Conservation (phyloP, 345 rosid species). For the Ceriops decandra region DNA sequence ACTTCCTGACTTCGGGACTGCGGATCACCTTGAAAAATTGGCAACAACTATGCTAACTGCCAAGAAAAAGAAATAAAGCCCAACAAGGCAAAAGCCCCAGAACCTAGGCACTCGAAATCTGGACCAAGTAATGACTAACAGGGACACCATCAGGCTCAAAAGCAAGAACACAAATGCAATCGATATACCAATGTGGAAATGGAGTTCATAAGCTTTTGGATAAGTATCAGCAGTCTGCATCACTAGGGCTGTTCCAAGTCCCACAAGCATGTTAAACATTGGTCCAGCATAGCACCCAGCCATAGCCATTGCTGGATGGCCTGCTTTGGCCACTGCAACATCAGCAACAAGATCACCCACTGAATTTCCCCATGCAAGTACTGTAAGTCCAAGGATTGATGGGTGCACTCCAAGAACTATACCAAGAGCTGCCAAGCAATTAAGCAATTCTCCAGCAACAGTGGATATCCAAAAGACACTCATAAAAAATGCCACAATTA, state of each 20-base stretch:
- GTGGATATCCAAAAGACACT: conserved; percentile 94
- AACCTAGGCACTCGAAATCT: conserved; percentile 86
- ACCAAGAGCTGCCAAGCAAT: conserved; percentile 79
- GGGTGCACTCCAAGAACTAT: conserved; percentile 66
- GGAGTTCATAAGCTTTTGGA: conserved; percentile 76
- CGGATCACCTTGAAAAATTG: conserved; percentile 47
- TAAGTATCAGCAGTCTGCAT: conserved; percentile 39
- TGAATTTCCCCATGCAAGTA: conserved; percentile 95
- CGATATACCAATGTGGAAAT: conserved; percentile 72
- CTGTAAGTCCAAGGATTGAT: conserved; percentile 79
- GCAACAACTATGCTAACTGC: conserved; percentile 62
- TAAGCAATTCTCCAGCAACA: conserved; percentile 81
- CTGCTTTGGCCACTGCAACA: conserved; percentile 90
- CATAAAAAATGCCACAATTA: conserved; percentile 68
- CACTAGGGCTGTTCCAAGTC: conserved; percentile 66
- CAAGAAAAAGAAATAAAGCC: conserved; percentile 66
- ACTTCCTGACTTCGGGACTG: neutral
- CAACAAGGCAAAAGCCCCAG: conserved; percentile 95
- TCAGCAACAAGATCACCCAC: conserved; percentile 96
- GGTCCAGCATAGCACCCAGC: conserved; percentile 96
- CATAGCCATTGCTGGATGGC: conserved; percentile 97
- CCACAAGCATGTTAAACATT: conserved; percentile 95
- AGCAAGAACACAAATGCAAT: conserved; percentile 89
- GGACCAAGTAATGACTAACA: conserved; percentile 84
- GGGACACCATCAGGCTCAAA: conserved; percentile 86